A percentile compares a stretch with the other conserved stretches of the same genome.
These are phyloP conservation scores for Crotalaria pallida DNA, from an alignment of 306 rosid species.

Conservation along the genomic window DNA sequence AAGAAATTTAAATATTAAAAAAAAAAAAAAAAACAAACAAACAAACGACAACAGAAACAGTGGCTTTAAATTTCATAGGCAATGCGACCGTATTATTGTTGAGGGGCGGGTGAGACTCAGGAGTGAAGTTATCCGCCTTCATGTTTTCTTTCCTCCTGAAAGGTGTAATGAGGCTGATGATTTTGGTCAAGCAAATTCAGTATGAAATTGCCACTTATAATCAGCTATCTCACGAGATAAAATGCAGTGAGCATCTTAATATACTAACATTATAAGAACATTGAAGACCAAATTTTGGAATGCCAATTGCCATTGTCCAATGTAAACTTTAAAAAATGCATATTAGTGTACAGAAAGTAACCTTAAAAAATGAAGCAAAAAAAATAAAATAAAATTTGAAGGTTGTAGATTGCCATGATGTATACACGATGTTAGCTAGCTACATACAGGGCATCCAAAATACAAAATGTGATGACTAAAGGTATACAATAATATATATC, in stretches of 20 bases:
- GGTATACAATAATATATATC: not conserved
- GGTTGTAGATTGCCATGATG: slow-evolving; percentile 10
- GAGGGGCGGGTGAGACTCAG: no score
- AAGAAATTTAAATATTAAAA: no score
- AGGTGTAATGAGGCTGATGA: no score
- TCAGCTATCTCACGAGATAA: not conserved
- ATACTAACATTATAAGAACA: not conserved
- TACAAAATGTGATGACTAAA: slow-evolving; percentile 1
- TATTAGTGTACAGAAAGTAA: slow-evolving; percentile 1
- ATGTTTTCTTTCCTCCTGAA: no score
- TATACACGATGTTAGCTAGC: slow-evolving; percentile 22
- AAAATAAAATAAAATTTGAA: no score
- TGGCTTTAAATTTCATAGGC: no score
- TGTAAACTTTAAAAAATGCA: slow-evolving; percentile 3
- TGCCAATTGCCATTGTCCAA: not conserved
- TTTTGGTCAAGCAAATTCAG: no score
- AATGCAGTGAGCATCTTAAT: not conserved
- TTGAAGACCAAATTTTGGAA: not conserved
- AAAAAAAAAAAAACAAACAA: no score
- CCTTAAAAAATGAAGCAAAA: not conserved
- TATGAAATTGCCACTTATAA: no score
- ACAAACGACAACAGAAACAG: no score
- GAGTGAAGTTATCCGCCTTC: no score
- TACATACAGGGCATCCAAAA: slow-evolving; percentile 15
- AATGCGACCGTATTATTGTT: no score